Evolutionary conservation across 2,329 filamentous ascomycete genomes (phyloP).

Genomic region (Ophiostoma pallidulum): DNA sequence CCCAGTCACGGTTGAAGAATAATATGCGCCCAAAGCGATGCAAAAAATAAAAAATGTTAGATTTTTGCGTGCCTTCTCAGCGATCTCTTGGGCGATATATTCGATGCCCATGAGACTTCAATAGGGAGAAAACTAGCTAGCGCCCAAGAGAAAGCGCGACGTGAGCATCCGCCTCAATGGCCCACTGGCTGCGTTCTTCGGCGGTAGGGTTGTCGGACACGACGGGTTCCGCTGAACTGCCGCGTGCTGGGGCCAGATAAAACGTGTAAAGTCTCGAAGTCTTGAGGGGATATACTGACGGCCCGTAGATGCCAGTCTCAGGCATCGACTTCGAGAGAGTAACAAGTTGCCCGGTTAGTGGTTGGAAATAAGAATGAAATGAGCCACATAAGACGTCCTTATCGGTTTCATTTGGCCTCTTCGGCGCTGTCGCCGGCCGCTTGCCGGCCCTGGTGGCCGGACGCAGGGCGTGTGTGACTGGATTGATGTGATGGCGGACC

Average conservation of each 20-base stretch:
- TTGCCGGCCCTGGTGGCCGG: constrained; percentile 24
- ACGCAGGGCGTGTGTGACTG: constrained; percentile 26
- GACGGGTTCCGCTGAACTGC: not conserved
- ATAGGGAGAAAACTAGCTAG: not conserved
- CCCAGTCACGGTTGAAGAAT: not conserved
- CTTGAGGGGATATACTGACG: not conserved
- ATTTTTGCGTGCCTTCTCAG: not conserved
- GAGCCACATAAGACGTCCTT: not conserved
- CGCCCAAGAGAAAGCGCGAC: too few relatives aligned
- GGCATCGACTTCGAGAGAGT: not conserved
- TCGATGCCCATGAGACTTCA: not conserved
- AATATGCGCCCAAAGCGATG: not conserved
- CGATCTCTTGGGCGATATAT: not conserved
- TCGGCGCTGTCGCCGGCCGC: constrained; percentile 31
- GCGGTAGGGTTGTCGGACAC: not conserved
- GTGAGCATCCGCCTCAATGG: too few relatives aligned
- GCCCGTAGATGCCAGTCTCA: not conserved
- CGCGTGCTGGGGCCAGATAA: not conserved
- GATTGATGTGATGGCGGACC: constrained; percentile 26
- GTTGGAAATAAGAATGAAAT: not conserved
- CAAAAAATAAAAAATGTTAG: not conserved
- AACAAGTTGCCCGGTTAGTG: not conserved
- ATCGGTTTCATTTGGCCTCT: constrained; percentile 30
- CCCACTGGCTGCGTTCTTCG: not conserved
- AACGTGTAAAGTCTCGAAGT: not conserved